Conservation (phyloP, 345 rosid genomes). For the Syzygium jambos region DNA sequence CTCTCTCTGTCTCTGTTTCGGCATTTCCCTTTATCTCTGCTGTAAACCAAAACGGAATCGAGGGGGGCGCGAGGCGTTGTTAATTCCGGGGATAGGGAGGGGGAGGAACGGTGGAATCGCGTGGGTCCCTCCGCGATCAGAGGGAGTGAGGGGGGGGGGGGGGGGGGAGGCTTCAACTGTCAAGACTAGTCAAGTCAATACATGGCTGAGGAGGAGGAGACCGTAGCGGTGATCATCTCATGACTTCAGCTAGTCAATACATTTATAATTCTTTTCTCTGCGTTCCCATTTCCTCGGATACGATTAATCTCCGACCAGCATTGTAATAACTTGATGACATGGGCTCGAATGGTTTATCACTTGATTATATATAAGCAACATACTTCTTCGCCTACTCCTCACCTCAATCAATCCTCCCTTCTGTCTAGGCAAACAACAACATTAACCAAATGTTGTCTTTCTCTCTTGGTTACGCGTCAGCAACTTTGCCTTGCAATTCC, state of each 20-base stretch:
- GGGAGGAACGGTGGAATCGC: background rate
- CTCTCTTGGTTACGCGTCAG: background rate
- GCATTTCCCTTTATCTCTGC: background rate
- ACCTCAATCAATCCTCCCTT: background rate
- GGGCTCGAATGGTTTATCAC: background rate
- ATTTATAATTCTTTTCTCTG: background rate
- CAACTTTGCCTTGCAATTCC: background rate
- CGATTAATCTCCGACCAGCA: background rate
- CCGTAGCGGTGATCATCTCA: background rate
- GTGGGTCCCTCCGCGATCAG: background rate
- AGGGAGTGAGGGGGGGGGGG: background rate
- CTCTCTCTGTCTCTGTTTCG: background rate
- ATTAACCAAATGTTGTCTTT: background rate
- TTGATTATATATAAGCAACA: background rate
- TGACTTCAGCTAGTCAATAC: background rate
- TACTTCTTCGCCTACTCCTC: background rate
- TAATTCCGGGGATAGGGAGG: background rate
- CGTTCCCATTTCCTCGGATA: background rate
- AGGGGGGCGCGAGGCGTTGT: background rate
- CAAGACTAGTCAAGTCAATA: slow-evolving; percentile 10
- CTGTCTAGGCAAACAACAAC: background rate
- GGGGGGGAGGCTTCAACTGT: slow-evolving; percentile 42
- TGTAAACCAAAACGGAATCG: background rate
- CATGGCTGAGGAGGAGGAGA: background rate
- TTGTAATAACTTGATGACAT: background rate